Evolutionary conservation across 805 yeast genomes (phyloP), one percentile per base, ranked within the genome.

Genomic region (Candida insectorum): DNA sequence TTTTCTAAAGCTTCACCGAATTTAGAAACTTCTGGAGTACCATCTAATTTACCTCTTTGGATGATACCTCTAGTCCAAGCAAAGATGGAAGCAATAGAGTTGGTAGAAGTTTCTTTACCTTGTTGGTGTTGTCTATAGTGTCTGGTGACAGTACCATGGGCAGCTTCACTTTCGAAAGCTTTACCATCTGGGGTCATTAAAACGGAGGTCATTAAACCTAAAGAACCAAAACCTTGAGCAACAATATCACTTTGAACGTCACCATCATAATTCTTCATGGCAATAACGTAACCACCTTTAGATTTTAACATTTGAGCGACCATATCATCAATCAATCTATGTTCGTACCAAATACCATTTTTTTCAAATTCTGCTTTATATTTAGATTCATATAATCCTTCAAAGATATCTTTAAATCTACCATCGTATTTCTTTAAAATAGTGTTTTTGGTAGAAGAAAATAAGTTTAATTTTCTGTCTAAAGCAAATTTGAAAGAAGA

Each of bases 61-160:
- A 79, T 78, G 31, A 91, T 64, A 55, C 97, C 97, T 54, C 95
- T 81, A 23, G 95, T 73, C 97, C 97, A 91, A 19, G 97, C 97
- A 56, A 83, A 91, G 48, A 91, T 91, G 10, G 96, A 88, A 3
- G 97, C 97, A 62, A 91, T 91, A 12, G 97, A 89, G 68, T 91
- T 91, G 38, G 97, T 91, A 5, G 96, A 86, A 13, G 97, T 91
- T 68, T 89, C 97, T 61, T 88, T 85, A 47, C 97, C 97, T 65
- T 84, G 85, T 69, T 91, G 97, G 65, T 86, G 87, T 65, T 82
- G 93, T 71, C 97, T 84, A 70, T 75, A 91, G 62, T 91, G 97
- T 69, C 97, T 85, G 29, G 97, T 91, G 49, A 91, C 97, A 10
- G 97, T 91, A 37, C 97, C 97, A 60, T 91, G 97, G n/a, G 97